Base-by-base conservation (phyloP, 2,329 filamentous ascomycete genomes). In the Byssoonygena ceratinophila region DNA sequence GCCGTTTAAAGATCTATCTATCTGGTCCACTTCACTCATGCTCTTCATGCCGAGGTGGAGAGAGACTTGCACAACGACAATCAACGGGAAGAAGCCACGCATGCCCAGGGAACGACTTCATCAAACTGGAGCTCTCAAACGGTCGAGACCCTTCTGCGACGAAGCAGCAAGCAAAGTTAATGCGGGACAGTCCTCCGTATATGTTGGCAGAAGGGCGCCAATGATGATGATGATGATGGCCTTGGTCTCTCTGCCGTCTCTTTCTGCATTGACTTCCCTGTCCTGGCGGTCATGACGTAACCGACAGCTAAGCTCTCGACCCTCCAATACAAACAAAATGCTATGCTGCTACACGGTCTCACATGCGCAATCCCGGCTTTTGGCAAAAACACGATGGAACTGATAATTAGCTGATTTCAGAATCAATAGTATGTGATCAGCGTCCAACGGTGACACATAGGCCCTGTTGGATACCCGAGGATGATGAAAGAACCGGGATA, bases 201-300 rank as follows among this genome's bases (percentile, higher is more conserved):
- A n/a, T 40, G 36, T 46, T 34, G 11, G 44, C 14, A 18, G n/a
- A 46, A 22, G 34, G 27, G 27, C 7, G 27, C 44, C 20, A 22
- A 32, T 46, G 16, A 25, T 22, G 27, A 16, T 4, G 27, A 27
- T 16, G 14, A 32, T 46, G 16, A 25, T 22, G 27, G 16, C 27
- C 14, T n/a, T 45, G 41, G 12, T 20, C 31, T 45, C 32, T 36
- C 27, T 4, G 5, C 27, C 4, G 9, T 29, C 27, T 29, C 27
- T 23, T 44, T 16, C 40, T 45, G 14, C 14, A 37, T 47, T 47
- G 45, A 47, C 45, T 47, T 47, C 32, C 45, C 18, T 25, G 32
- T 22, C 45, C n/a, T 31, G 3, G 22, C n/a, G 45, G 3, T 22
- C 31, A 47, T 47, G 45, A 47, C 45, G 45, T 47, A 47, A 27